Percentiles rank a stretch among this genome's conserved stretches.
These are phyloP conservation scores for Cicer pinnatifidum DNA, from an alignment of 306 rosid genomes.

Conservation along the genomic window DNA sequence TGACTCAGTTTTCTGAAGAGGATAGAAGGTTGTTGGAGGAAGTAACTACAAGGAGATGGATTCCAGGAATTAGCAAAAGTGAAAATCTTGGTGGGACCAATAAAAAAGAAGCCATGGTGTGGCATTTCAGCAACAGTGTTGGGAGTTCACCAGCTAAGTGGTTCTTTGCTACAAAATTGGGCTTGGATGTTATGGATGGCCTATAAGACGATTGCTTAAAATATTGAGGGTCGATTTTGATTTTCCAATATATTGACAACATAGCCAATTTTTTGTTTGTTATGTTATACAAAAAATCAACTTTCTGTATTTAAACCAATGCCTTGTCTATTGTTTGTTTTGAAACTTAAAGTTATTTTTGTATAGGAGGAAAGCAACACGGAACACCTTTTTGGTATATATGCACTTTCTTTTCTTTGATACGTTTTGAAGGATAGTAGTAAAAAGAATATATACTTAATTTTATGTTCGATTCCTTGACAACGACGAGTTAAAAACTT, in stretches of 20 bases:
- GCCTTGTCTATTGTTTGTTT: neutral
- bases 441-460: neutral
- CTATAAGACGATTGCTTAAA: slow-evolving; percentile 42
- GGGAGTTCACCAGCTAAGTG: slow-evolving; percentile 58
- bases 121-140: slow-evolving; percentile 59
- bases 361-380: slow-evolving; percentile 9
- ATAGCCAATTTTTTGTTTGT: neutral
- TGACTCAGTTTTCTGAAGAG: slow-evolving; percentile 51
- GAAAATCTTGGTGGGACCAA: slow-evolving; percentile 51
- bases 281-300: neutral
- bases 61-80: slow-evolving; percentile 67
- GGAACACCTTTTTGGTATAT: neutral
- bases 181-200: slow-evolving; percentile 65
- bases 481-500: too few relatives aligned
- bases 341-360: neutral
- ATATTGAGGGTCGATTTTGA: neutral
- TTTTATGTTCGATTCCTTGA: neutral
- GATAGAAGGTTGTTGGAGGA: slow-evolving; percentile 65
- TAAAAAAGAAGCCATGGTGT: slow-evolving; percentile 44
- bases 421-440: neutral
- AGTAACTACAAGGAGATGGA: slow-evolving; percentile 46
- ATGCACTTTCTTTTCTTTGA: neutral
- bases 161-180: slow-evolving; percentile 27
- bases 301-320: neutral
- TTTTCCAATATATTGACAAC: neutral